Evolutionary conservation across 2,329 filamentous ascomycete species (phyloP), one percentile per base, ranked within the genome.

Genomic region (Ciborinia camelliae): DNA sequence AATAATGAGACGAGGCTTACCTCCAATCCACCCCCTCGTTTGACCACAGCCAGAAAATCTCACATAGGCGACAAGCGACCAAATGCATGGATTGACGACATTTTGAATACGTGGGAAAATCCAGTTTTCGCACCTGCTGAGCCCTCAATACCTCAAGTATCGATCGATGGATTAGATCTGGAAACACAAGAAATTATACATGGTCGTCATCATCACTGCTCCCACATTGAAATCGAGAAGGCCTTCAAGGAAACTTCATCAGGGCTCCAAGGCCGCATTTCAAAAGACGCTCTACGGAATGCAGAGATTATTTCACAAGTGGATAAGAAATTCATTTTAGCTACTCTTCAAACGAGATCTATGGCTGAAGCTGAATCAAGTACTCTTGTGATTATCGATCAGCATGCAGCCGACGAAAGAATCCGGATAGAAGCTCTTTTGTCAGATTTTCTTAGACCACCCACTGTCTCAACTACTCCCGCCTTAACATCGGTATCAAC

Each of bases 351-450:
- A 37, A 39, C 51, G n/a, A 41, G 26, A 18, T 54, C 66, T 20
- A 8, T 30, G 15, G 43, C n/a, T 14, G 28, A 23, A 18, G 66
- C 62, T 9, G 50, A 69, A 23, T 7, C 39, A 28, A 74, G 57
- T 32, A 68, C 74, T 1, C 78, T 98, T 5, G 82, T 96, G 0
- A 80, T 97, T 47, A 80, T 97, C 47, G 95, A 99, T 73, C 95
- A 99, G 73, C 95, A 99, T 74, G 95, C 95, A 0, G 95, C 93
- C 3, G 94, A 97, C 74, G 95, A 99, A 78, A 84, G 95, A 53
- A 87, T 90, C 68, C 87, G 88, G 1, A 84, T 98, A 1, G 95
- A 99, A 74, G 74, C 76, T 0, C 80, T 99, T 0, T 86, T 96
- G 74, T 67, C 73, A 30, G 81, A 85, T 2, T 77, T 90, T 39